A percentile compares a stretch with the other conserved stretches of the same genome.
These are phyloP conservation scores for Naganishia vishniacii DNA, from an alignment of 768 basidiomycete genomes.

Conservation along the genomic window DNA sequence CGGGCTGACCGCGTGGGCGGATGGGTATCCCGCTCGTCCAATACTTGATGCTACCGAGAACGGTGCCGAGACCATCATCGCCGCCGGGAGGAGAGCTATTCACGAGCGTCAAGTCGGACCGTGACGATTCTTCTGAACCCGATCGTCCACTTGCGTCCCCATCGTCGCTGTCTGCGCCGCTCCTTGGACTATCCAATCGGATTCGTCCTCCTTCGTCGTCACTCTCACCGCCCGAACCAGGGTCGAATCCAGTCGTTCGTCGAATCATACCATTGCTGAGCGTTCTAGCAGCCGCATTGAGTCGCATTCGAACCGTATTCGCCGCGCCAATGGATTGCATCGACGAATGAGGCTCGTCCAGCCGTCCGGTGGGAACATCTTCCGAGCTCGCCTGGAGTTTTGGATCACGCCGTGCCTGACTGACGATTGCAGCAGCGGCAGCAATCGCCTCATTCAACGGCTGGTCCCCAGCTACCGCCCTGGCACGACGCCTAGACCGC, in stretches of 20 bases:
- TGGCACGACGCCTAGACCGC: background rate
- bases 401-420: background rate
- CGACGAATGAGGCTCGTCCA: background rate
- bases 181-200: background rate
- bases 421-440: background rate
- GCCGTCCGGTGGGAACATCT: too few species aligned
- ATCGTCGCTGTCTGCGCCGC: background rate
- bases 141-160: background rate
- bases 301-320: background rate
- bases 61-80: constrained; percentile 11
- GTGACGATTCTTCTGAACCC: background rate
- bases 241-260: constrained; percentile 8
- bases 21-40: background rate
- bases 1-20: background rate
- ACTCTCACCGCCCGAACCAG: background rate
- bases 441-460: constrained; percentile 12
- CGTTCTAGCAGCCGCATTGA: constrained; percentile 3
- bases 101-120: background rate
- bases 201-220: background rate
- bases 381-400: background rate
- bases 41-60: background rate
- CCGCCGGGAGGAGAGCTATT: background rate
- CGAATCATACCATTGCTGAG: constrained; percentile 8
- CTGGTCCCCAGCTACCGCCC: background rate
- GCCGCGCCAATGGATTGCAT: background rate